Base-by-base conservation (phyloP, 148 eudicot species). In the Nepenthes mirabilis region DNA sequence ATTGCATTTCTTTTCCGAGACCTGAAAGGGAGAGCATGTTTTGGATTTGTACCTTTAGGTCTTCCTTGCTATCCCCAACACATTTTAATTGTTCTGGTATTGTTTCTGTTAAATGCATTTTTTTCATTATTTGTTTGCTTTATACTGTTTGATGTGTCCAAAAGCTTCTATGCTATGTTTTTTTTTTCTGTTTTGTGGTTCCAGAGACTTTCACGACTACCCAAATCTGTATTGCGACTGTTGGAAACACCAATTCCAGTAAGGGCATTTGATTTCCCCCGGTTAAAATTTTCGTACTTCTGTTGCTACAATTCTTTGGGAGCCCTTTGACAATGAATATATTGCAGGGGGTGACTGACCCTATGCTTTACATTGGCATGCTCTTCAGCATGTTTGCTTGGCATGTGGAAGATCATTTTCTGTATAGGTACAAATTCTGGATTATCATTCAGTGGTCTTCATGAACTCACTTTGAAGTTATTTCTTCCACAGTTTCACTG, bases 331-430 rank as follows among this genome's bases (percentile, higher is more conserved):
- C 58, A n/a, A 34, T 55, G 56, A 47, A 58, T 11, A 68, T 65
- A 50, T 34, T 32, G 33, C 67, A 94, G 99, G 99, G 99, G 55
- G 91, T 94, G 67, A 94, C 99, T 52, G 99, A 94, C 69, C 99
- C 99, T 10, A 94, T 94, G 99, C 90, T 94, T 45, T 94, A 94
- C 73, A 89, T 94, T 64, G 99, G 99, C 70, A 94, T 94, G 99
- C 81, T 94, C 36, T 94, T 94, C 66, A 94, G 99, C 77, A 86
- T 89, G 95, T 94, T 94, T 75, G 99, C 99, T 61, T 94, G 99
- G 99, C 99, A 94, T 67, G 99, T 94, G 64, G 99, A 94, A 76
- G 99, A 94, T 77, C 99, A 94, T 70, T 94, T 86, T 75, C 69
- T 94, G 64, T 94, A 86, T 70, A 94, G 99, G 99, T 90, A 76